phyloP scores from a whole-genome alignment of 2,329 filamentous ascomycete genomes.

The Xylariaceae sp. region DNA sequence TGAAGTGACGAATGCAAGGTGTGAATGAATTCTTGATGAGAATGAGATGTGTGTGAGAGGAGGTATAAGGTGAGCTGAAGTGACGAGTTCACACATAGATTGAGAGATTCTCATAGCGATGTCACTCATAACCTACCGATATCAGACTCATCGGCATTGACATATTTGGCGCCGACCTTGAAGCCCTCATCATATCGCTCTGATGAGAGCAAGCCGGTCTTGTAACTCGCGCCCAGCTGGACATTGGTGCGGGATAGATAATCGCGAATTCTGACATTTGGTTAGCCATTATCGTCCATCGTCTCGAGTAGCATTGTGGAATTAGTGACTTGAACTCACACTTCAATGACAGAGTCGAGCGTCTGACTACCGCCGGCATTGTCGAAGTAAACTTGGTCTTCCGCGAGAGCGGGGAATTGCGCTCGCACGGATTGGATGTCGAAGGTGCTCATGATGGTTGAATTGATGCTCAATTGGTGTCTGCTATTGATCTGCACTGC shows the following conservation, averaged over 20 bases:
- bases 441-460: constrained; percentile 36
- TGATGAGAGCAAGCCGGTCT: constrained; percentile 54
- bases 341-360: constrained; percentile 60
- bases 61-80: background rate
- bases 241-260: constrained; percentile 68
- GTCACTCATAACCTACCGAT: constrained; percentile 43
- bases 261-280: constrained; percentile 48
- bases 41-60: background rate
- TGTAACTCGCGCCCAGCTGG: constrained; percentile 68
- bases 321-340: constrained; percentile 41
- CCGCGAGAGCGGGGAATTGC: constrained; percentile 62
- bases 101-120: too few species aligned
- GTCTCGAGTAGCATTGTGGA: background rate
- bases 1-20: too few species aligned
- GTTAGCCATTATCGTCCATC: background rate
- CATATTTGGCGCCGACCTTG: constrained; percentile 61
- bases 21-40: background rate
- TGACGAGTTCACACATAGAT: background rate
- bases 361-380: constrained; percentile 74
- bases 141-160: constrained; percentile 62
- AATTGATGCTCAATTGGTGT: background rate
- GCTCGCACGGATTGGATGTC: constrained; percentile 52
- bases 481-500: background rate
- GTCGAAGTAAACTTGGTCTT: constrained; percentile 67
- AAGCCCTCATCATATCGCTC: constrained; percentile 55